Base-by-base conservation (phyloP, 2,329 filamentous ascomycete genomes). In the Clonostachys solani region DNA sequence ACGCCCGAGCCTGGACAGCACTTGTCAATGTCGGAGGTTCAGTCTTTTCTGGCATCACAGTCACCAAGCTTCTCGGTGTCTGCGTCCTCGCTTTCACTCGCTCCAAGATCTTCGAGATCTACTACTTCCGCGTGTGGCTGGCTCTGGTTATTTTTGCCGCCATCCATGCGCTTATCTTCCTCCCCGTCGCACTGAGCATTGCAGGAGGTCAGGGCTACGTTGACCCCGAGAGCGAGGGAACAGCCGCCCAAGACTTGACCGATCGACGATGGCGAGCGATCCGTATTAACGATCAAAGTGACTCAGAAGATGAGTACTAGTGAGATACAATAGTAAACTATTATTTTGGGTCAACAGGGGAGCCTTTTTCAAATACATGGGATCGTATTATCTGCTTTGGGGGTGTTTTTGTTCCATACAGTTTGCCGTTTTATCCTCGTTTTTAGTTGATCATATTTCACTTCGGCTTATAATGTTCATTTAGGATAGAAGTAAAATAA, bases 21-120 rank as follows among this genome's bases (percentile, higher is more conserved):
- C 78, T 99, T 48, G 91, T 95, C 54, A 96, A 96, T 56, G 92
- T 99, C 1, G 94, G 94, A 3, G 89, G 88, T 6, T 94, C 88
- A 42, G 95, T 99, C 12, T 95, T 99, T 60, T 95, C 88, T 33
- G 94, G 94, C 3, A 99, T 99, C 64, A 97, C 92, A 0, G 77
- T 99, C 45, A 99, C 94, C 3, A 99, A 99, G 68, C 78, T 99
- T 2, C 74, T 99, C 3, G 94, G 94, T 5, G 92, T 99, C 1
- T 86, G 80, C 42, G 94, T 99, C 35, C 74, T 99, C 17, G 94
- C 94, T 0, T 99, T 96, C 60, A 99, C 94, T 8, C 77, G 89
- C 45, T 95, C 89, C 66, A 99, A 97, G 80, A 99, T 99, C 61
- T 99, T 99, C 59, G 95, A 99, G 72, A 90, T 99, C 49, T 99